These are phyloP conservation scores for Plasmodium yoelii DNA, from an alignment of 169 alveolate species.

Conservation along the genomic window DNA sequence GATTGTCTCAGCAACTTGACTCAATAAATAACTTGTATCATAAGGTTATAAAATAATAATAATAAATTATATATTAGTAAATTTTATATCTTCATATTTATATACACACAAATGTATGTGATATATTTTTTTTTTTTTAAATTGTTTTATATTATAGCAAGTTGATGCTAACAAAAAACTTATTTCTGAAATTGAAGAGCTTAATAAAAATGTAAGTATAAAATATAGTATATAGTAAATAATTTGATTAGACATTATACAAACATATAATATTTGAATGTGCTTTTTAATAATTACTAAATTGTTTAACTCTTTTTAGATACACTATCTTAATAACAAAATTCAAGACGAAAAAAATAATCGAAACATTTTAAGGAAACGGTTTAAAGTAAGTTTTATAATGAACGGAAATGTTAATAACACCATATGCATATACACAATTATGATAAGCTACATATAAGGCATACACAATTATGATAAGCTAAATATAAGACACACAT, in stretches of 20 bases:
- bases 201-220: slow-evolving; percentile 39
- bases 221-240: neutral
- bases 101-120: neutral
- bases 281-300: neutral
- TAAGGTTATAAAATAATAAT: slow-evolving; percentile 9
- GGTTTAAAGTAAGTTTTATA: slow-evolving; percentile 18
- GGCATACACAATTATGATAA: neutral
- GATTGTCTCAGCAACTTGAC: slow-evolving; percentile 49
- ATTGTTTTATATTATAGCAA: slow-evolving; percentile 10
- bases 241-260: neutral
- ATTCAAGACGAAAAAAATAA: slow-evolving; percentile 60
- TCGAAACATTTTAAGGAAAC: slow-evolving; percentile 3
- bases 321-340: slow-evolving; percentile 49
- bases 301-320: slow-evolving; percentile 10
- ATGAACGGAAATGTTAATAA: neutral
- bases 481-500: neutral
- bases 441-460: neutral
- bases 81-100: neutral
- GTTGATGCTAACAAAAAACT: slow-evolving; percentile 56
- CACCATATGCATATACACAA: neutral
- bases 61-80: too few relatives aligned
- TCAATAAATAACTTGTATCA: slow-evolving; percentile 40
- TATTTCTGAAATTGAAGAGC: slow-evolving; percentile 33
- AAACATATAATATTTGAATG: neutral
- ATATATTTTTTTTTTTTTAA: neutral